These are phyloP conservation scores for Fremontodendron californicum DNA, from an alignment of 345 rosid genomes.

Conservation along the genomic window DNA sequence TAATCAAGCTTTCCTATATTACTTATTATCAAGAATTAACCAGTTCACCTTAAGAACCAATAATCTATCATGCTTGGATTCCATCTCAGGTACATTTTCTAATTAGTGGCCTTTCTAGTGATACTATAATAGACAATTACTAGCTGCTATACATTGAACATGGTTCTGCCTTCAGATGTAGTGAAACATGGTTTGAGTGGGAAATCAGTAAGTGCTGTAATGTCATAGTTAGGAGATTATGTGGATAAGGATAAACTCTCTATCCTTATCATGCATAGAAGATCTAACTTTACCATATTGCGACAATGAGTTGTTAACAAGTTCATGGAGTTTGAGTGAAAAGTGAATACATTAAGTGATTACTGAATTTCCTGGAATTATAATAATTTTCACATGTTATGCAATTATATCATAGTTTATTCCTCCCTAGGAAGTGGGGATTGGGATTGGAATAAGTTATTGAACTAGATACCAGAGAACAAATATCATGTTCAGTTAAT, in stretches of 20 bases:
- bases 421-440: not conserved
- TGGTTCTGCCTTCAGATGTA: not conserved
- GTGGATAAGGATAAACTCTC: not conserved
- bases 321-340: not conserved
- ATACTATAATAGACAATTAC: not conserved
- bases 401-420: not conserved
- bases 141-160: not conserved
- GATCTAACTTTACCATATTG: not conserved
- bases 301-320: not conserved
- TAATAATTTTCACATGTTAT: not conserved
- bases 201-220: not conserved
- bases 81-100: conserved; percentile 39
- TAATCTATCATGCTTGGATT: conserved; percentile 50
- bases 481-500: not conserved
- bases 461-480: not conserved
- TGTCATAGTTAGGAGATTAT: not conserved
- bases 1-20: too few species aligned
- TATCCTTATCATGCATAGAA: not conserved
- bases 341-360: not conserved
- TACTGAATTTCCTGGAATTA: too few species aligned
- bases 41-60: too few species aligned
- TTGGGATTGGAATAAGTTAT: not conserved
- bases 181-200: not conserved
- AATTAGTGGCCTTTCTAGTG: not conserved
- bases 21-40: too few species aligned